Percentiles rank a stretch among this genome's conserved stretches.
Conservation (phyloP, 116 monocot genomes). For the Zostera marina region DNA sequence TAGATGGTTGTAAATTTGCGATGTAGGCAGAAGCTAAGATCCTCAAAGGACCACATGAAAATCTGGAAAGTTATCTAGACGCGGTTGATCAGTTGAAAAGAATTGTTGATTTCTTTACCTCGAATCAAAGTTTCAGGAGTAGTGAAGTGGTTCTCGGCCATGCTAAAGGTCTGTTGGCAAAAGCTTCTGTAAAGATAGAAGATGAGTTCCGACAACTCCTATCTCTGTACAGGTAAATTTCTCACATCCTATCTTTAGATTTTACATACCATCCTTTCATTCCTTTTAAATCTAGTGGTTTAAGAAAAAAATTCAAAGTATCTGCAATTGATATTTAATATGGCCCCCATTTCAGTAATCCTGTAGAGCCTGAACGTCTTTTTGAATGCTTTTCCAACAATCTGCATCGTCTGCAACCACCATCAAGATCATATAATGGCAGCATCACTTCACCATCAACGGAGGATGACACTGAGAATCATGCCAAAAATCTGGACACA, state of each 20-base stretch:
- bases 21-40: conserved; percentile 58
- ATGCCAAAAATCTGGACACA: conserved; percentile 33
- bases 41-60: conserved; percentile 73
- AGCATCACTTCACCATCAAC: conserved; percentile 19
- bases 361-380: conserved; percentile 61
- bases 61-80: conserved; percentile 70
- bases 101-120: conserved; percentile 49
- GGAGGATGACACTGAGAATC: conserved; percentile 8
- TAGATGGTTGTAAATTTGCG: neutral
- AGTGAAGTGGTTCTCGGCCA: conserved; percentile 56
- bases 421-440: conserved; percentile 22
- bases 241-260: neutral
- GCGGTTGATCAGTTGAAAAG: conserved; percentile 73
- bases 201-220: conserved; percentile 78
- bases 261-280: too few relatives aligned
- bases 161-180: conserved; percentile 49
- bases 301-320: too few relatives aligned
- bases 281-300: too few relatives aligned
- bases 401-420: conserved; percentile 35
- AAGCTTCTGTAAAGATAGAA: conserved; percentile 59
- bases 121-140: conserved; percentile 62
- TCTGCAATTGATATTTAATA: neutral
- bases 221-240: conserved; percentile 35
- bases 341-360: conserved; percentile 43
- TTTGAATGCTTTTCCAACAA: conserved; percentile 63